A percentile compares a stretch with the other conserved stretches of the same genome.
phyloP scores from a whole-genome alignment of 2,329 filamentous ascomycete species.

The Fusarium nelsonii region DNA sequence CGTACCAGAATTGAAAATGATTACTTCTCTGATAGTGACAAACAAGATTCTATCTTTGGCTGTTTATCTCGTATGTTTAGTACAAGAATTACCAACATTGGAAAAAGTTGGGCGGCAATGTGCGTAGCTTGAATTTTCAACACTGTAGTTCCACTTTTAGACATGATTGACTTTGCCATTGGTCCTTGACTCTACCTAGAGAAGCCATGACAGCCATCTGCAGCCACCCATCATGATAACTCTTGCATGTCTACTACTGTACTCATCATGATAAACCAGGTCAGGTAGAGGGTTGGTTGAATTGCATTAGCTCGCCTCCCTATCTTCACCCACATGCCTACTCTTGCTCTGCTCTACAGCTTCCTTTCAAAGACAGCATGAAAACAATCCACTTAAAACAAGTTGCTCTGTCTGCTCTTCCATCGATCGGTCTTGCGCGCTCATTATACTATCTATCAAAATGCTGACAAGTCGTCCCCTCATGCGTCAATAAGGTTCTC shows the following conservation, averaged over 20 bases:
- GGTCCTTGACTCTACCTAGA: slow-evolving; percentile 5
- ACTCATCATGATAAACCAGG: slow-evolving; percentile 6
- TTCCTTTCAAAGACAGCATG: slow-evolving; percentile 36
- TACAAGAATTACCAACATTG: slow-evolving; percentile 5
- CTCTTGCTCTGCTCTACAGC: slow-evolving; percentile 40
- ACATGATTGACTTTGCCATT: slow-evolving; percentile 32
- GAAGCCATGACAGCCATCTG: slow-evolving; percentile 26
- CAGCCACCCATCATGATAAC: slow-evolving; percentile 32
- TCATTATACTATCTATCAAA: slow-evolving; percentile 48
- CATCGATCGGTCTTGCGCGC: slow-evolving; percentile 39
- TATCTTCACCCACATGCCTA: slow-evolving; percentile 47
- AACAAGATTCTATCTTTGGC: not conserved
- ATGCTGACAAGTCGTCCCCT: slow-evolving; percentile 38
- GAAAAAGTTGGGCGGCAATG: slow-evolving; percentile 42
- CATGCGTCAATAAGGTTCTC: slow-evolving; percentile 73
- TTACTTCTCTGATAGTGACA: not conserved
- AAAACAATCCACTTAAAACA: slow-evolving; percentile 44
- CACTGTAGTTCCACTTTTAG: slow-evolving; percentile 45
- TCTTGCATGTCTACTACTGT: not conserved
- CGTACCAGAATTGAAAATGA: not conserved
- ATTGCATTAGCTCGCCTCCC: slow-evolving; percentile 51
- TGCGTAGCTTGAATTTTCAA: slow-evolving; percentile 25
- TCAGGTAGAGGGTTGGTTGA: slow-evolving; percentile 40
- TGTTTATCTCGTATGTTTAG: not conserved
- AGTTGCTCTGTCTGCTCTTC: slow-evolving; percentile 43